phyloP scores from a whole-genome alignment of 2,329 filamentous ascomycete species.

The Verticillium nubilum region DNA sequence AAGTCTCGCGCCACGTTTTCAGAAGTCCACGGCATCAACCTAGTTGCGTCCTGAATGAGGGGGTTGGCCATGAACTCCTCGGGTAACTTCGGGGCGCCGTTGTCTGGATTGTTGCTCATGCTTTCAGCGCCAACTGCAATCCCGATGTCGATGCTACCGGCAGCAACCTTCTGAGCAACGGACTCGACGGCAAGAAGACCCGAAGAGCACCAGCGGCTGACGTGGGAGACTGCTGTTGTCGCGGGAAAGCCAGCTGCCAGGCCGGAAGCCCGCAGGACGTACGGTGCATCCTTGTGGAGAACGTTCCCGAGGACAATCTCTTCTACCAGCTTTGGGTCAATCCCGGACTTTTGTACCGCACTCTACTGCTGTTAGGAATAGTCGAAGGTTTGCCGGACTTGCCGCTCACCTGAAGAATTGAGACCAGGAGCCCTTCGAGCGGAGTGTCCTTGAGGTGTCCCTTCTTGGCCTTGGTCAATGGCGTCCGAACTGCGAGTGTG shows the following conservation, averaged over 20 bases:
- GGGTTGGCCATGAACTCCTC: conserved; percentile 48
- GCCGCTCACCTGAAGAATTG: conserved; percentile 48
- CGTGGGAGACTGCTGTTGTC: conserved; percentile 59
- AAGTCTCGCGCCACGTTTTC: conserved; percentile 73
- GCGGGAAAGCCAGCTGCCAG: conserved; percentile 69
- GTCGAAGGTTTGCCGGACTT: too few relatives aligned
- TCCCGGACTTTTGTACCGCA: neutral
- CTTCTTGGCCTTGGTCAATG: conserved; percentile 62
- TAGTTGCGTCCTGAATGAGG: conserved; percentile 60
- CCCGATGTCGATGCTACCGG: conserved; percentile 63
- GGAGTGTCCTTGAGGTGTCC: conserved; percentile 68
- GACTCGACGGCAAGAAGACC: conserved; percentile 70
- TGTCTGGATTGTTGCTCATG: conserved; percentile 41
- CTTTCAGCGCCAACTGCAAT: conserved; percentile 66
- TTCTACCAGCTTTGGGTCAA: conserved; percentile 58
- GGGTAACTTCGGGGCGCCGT: conserved; percentile 29
- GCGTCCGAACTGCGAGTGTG: conserved; percentile 64
- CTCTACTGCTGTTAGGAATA: neutral
- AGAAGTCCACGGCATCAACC: conserved; percentile 72
- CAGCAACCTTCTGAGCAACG: conserved; percentile 64
- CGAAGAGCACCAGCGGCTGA: conserved; percentile 73
- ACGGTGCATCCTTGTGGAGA: conserved; percentile 59
- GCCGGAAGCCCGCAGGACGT: conserved; percentile 62
- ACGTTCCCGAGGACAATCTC: conserved; percentile 71
- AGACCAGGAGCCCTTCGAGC: conserved; percentile 61